phyloP scores from a whole-genome alignment of 176 grass and related monocot genomes.

The Musa beccarii region DNA sequence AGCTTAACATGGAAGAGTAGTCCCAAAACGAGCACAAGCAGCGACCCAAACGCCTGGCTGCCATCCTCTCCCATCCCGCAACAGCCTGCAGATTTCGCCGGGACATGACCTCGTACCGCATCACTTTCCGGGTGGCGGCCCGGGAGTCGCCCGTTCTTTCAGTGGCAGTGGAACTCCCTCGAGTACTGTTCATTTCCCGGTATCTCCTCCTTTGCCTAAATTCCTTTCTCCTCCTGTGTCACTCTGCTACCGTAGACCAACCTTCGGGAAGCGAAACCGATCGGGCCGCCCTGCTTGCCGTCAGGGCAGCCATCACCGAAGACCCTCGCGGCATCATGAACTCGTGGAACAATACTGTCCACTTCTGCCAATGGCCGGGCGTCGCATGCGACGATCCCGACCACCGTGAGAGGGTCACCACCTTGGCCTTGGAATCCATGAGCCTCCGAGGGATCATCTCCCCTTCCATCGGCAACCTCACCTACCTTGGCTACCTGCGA shows the following conservation, averaged over 20 bases:
- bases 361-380: slow-evolving; percentile 28
- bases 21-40: too few relatives aligned
- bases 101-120: too few relatives aligned
- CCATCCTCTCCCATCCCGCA: too few relatives aligned
- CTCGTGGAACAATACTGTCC: slow-evolving; percentile 22
- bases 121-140: too few relatives aligned
- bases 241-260: not conserved
- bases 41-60: too few relatives aligned
- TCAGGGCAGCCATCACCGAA: slow-evolving; percentile 26
- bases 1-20: too few relatives aligned
- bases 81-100: not conserved
- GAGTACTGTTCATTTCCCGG: too few relatives aligned
- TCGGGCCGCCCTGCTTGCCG: slow-evolving; percentile 22
- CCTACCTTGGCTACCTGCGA: slow-evolving; percentile 1
- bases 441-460: slow-evolving; percentile 21
- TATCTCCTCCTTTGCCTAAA: not conserved
- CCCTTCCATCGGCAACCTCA: slow-evolving; percentile 34
- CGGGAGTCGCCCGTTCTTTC: too few relatives aligned
- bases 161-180: not conserved
- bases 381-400: slow-evolving; percentile 1
- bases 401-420: not conserved
- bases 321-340: slow-evolving; percentile 5
- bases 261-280: not conserved
- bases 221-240: not conserved
- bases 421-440: slow-evolving; percentile 10